Conservation (phyloP, 345 rosid species). For the Syzygium aqueum region DNA sequence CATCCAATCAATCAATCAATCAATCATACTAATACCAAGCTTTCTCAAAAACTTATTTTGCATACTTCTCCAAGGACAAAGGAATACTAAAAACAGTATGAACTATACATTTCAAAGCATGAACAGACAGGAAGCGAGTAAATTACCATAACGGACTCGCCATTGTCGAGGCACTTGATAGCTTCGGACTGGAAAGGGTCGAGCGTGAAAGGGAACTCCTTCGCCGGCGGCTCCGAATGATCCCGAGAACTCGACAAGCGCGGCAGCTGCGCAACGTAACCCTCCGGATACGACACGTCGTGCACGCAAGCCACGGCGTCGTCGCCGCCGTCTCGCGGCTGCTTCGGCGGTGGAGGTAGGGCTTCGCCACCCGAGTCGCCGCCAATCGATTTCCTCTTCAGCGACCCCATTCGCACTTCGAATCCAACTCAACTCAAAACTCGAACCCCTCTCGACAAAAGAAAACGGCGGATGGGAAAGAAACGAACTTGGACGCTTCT, state of each 20-base stretch:
- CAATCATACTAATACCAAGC: background rate
- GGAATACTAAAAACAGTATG: background rate
- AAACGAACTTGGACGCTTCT: background rate
- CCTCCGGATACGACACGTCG: constrained; percentile 79
- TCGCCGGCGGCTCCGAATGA: constrained; percentile 44
- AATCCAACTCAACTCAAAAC: background rate
- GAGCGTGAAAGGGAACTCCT: constrained; percentile 84
- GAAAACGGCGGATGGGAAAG: background rate
- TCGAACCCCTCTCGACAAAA: background rate
- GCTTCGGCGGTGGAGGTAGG: constrained; percentile 34
- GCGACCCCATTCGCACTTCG: constrained; percentile 30
- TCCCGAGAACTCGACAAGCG: constrained; percentile 10
- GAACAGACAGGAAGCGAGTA: background rate
- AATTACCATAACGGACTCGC: constrained; percentile 86
- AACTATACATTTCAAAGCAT: no score
- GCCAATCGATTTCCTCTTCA: constrained; percentile 52
- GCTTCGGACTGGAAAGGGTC: constrained; percentile 97
- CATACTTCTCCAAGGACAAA: background rate
- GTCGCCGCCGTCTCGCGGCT: constrained; percentile 26
- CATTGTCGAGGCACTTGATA: constrained; percentile 75
- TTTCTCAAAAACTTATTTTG: background rate
- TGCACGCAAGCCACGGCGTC: constrained; percentile 57
- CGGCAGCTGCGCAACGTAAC: constrained; percentile 20
- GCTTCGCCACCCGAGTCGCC: constrained; percentile 22
- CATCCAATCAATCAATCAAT: background rate